Base-by-base conservation (phyloP, 371 early-diverging fungal species). In the Mortierella sp. region DNA sequence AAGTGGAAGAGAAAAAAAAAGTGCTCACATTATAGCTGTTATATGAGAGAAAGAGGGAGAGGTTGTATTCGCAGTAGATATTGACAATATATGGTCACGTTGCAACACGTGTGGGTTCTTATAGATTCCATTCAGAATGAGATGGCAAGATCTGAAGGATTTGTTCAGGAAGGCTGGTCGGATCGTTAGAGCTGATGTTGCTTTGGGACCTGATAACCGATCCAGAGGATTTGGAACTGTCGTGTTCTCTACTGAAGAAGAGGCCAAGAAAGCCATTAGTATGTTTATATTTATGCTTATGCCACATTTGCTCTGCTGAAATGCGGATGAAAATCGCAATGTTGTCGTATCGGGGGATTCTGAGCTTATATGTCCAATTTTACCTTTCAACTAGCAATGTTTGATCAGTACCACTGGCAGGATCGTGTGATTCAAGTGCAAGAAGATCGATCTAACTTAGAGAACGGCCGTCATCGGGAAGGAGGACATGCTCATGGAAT, bases 121-220 rank as follows among this genome's bases (percentile, higher is more conserved):
- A 28, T 78, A 96, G 92, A 86, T 96, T 60, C 95, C 96, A 11
- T 92, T 87, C 71, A 87, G 89, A 40, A 88, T 89, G 51, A 89
- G 91, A 61, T 96, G 95, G 95, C 94, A 95, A 78, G 94, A 95
- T 75, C 77, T 96, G 70, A 95, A 95, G 77, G 95, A 95, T 86
- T 70, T 94, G 30, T 95, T 96, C 83, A 85, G 93, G 64, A 88
- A 91, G 68, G 93, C 93, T 14, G 95, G 94, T 22, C 77, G 84
- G n/a, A 93, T 94, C 0, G 66, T 90, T 35, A 88, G 93, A 51
- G 91, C 94, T 3, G 95, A 96, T 78, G 90, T 96, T 18, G 90
- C 91, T 6, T 79, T 88, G 28, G 92, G 92, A 58, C 81, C 77
- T 39, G 92, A 93, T 64, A 90, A 92, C 45, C 84, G 91, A 40